phyloP scores from a whole-genome alignment of 805 yeast genomes.

The Cyberlindnera veronae region DNA sequence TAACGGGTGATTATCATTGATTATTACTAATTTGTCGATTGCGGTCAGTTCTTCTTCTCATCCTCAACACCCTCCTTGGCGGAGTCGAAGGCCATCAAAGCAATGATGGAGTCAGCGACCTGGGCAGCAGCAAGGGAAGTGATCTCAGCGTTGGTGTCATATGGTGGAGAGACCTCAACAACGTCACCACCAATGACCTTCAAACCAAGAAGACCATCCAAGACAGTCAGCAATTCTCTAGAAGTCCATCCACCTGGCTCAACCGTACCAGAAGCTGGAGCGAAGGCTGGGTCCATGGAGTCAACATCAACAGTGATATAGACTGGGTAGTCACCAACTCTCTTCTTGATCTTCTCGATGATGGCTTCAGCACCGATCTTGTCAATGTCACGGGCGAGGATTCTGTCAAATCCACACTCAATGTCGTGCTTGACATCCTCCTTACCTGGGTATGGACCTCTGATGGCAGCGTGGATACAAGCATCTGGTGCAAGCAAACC shows the following conservation, averaged over 20 bases:
- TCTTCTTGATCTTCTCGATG: slow-evolving; percentile 32
- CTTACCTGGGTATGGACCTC: slow-evolving; percentile 54
- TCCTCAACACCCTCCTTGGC: slow-evolving; percentile 6
- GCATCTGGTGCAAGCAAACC: slow-evolving; percentile 50
- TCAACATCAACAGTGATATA: slow-evolving; percentile 50
- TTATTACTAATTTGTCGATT: neutral
- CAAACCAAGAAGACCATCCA: slow-evolving; percentile 43
- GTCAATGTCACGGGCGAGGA: slow-evolving; percentile 47
- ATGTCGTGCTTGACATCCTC: slow-evolving; percentile 40
- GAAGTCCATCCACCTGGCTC: slow-evolving; percentile 52
- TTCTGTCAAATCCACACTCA: slow-evolving; percentile 46
- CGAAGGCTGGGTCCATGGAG: slow-evolving; percentile 47
- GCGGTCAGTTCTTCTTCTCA: neutral
- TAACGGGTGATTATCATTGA: too few relatives aligned
- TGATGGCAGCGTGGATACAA: slow-evolving; percentile 58
- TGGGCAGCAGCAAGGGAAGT: slow-evolving; percentile 67
- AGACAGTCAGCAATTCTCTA: slow-evolving; percentile 41
- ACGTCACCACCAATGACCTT: slow-evolving; percentile 49
- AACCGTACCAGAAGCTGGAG: slow-evolving; percentile 53
- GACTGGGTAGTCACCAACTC: slow-evolving; percentile 39
- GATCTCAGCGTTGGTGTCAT: slow-evolving; percentile 57
- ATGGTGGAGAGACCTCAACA: slow-evolving; percentile 59
- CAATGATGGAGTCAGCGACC: slow-evolving; percentile 47
- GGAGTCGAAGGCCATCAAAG: slow-evolving; percentile 35
- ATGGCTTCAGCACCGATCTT: slow-evolving; percentile 38